phyloP scores from a whole-genome alignment of 2,329 filamentous ascomycete species.

The Colletotrichum sp. region DNA sequence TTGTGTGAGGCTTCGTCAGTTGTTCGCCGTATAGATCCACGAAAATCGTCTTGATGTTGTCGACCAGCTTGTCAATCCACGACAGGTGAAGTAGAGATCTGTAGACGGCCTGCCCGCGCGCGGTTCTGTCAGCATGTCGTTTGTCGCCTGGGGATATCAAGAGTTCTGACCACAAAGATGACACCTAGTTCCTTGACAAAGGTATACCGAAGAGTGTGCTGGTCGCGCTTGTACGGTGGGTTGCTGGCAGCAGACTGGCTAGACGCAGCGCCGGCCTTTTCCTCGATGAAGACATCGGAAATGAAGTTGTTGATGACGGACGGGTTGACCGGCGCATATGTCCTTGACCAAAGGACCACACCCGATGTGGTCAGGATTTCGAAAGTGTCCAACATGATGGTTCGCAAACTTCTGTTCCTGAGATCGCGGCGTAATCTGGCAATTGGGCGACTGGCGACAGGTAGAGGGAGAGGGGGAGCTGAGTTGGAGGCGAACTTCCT shows the following conservation, averaged over 20 bases:
- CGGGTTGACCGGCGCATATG: constrained; percentile 79
- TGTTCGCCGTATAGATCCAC: constrained; percentile 89
- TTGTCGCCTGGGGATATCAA: neutral
- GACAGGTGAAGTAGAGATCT: constrained; percentile 92
- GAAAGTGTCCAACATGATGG: constrained; percentile 92
- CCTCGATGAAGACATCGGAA: constrained; percentile 96
- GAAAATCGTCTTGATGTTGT: constrained; percentile 93
- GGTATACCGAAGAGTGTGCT: constrained; percentile 95
- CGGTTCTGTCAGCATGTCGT: constrained; percentile 4
- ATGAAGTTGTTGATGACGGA: constrained; percentile 94
- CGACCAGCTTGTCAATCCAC: constrained; percentile 96
- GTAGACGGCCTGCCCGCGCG: constrained; percentile 79
- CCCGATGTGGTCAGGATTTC: constrained; percentile 96
- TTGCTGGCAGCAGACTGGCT: constrained; percentile 65
- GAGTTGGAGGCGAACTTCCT: constrained; percentile 9
- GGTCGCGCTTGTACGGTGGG: constrained; percentile 84
- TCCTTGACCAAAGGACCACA: constrained; percentile 94
- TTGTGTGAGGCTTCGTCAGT: constrained; percentile 80
- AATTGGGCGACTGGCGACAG: neutral
- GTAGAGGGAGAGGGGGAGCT: neutral
- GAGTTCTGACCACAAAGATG: constrained; percentile 79
- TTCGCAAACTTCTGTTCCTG: neutral
- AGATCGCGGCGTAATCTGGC: neutral
- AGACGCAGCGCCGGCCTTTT: constrained; percentile 72
- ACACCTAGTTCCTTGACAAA: constrained; percentile 90